Evolutionary conservation across 371 early-diverging fungal genomes (phyloP).

Genomic region (Circinella umbellata): DNA sequence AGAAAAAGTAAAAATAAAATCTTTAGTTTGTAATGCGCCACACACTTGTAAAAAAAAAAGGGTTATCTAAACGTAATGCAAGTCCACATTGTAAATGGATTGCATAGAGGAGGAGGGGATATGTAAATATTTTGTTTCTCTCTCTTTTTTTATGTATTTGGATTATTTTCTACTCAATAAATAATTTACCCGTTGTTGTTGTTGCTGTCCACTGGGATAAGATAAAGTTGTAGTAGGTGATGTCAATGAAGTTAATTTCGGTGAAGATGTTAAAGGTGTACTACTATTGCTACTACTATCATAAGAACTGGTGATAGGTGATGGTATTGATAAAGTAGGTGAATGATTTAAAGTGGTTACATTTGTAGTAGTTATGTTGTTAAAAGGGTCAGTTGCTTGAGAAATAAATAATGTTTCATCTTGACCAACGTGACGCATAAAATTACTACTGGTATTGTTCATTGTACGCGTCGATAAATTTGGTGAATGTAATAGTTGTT

Average conservation of each 20-base stretch:
- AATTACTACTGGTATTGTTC: background rate
- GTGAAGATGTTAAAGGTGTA: background rate
- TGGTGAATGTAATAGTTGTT: background rate
- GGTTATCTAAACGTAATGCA: too few species aligned
- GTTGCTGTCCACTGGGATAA: background rate
- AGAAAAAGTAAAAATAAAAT: background rate
- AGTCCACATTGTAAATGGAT: too few species aligned
- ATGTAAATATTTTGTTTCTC: too few species aligned
- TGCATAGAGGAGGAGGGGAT: too few species aligned
- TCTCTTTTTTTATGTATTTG: too few species aligned
- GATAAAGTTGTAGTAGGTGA: background rate
- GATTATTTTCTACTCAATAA: too few species aligned
- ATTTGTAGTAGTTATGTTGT: too few species aligned
- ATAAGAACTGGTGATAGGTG: constrained; percentile 1
- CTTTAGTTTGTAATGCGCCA: background rate
- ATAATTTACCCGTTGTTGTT: background rate
- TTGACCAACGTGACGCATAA: constrained; percentile 3
- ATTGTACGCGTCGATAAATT: background rate
- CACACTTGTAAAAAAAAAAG: background rate
- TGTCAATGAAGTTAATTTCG: background rate
- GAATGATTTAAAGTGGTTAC: background rate
- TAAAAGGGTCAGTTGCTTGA: background rate
- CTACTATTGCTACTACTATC: constrained; percentile 3
- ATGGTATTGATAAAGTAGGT: constrained; percentile 1
- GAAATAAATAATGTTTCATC: constrained; percentile 2